Conservation (phyloP, 2,329 filamentous ascomycete genomes). For the Beauveria sp. region DNA sequence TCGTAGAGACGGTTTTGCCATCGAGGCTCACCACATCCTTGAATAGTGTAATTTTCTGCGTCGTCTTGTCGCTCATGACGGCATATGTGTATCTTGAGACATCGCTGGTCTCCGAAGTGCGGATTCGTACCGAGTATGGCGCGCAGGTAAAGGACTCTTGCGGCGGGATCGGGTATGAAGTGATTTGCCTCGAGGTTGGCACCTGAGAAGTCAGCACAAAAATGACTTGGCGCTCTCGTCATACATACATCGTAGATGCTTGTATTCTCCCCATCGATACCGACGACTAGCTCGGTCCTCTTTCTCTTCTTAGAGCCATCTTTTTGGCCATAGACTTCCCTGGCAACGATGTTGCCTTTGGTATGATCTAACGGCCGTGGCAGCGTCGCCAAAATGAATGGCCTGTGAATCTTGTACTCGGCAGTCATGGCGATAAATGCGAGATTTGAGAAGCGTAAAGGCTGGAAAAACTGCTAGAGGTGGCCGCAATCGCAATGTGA, state of each 20-base stretch:
- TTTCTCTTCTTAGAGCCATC: slow-evolving; percentile 53
- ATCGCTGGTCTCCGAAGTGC: slow-evolving; percentile 38
- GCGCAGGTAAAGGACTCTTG: slow-evolving; percentile 57
- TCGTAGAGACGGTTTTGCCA: slow-evolving; percentile 45
- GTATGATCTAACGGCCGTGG: slow-evolving; percentile 49
- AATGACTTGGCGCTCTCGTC: background rate
- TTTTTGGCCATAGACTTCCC: slow-evolving; percentile 54
- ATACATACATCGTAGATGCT: slow-evolving; percentile 57
- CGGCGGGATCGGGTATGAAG: slow-evolving; percentile 59
- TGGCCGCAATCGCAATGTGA: background rate
- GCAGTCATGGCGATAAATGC: slow-evolving; percentile 40
- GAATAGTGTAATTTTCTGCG: slow-evolving; percentile 50
- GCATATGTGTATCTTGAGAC: slow-evolving; percentile 55
- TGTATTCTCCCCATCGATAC: slow-evolving; percentile 56
- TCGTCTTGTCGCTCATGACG: slow-evolving; percentile 41
- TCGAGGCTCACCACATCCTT: slow-evolving; percentile 46
- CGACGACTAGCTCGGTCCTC: slow-evolving; percentile 55
- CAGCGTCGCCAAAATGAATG: slow-evolving; percentile 54
- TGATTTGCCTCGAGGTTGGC: slow-evolving; percentile 52
- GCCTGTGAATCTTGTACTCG: slow-evolving; percentile 55
- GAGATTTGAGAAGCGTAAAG: background rate
- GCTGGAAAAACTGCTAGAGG: background rate
- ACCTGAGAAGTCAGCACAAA: slow-evolving; percentile 35
- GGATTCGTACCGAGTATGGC: slow-evolving; percentile 49
- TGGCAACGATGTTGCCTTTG: slow-evolving; percentile 45